These are phyloP conservation scores for Hydnomerulius pinastri DNA, from an alignment of 768 basidiomycete species.

Conservation along the genomic window DNA sequence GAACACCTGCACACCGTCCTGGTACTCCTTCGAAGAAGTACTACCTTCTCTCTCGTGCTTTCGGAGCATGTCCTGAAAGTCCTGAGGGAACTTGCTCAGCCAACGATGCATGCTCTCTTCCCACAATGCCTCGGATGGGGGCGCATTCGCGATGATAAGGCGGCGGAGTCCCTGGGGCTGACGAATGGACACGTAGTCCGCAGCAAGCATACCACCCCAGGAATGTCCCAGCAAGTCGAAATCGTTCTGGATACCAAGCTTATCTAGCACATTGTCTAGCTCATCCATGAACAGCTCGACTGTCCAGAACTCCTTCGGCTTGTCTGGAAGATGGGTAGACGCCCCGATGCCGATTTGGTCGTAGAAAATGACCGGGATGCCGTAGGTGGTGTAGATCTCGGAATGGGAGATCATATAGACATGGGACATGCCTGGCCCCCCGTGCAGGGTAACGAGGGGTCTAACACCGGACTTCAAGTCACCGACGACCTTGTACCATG, in stretches of 20 bases:
- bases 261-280: conserved; percentile 47
- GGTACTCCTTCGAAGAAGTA: conserved; percentile 34
- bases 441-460: conserved; percentile 48
- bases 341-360: conserved; percentile 51
- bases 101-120: conserved; percentile 24
- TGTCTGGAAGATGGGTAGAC: conserved; percentile 45
- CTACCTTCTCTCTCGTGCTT: conserved; percentile 39
- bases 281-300: conserved; percentile 54
- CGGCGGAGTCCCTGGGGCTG: conserved; percentile 42
- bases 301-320: conserved; percentile 42
- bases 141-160: conserved; percentile 35
- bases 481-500: conserved; percentile 48
- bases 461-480: conserved; percentile 31
- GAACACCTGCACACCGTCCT: conserved; percentile 29
- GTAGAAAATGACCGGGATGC: conserved; percentile 49
- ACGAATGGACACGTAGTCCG: conserved; percentile 39
- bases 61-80: conserved; percentile 27
- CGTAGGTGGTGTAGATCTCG: conserved; percentile 32
- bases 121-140: conserved; percentile 34
- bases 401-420: conserved; percentile 41
- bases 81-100: conserved; percentile 27
- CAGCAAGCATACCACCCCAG: conserved; percentile 58
- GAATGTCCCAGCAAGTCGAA: conserved; percentile 56
- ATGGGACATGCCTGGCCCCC: conserved; percentile 47
- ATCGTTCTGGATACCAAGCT: conserved; percentile 40